These are phyloP conservation scores for Chlamydomonas sp. DNA, from an alignment of 139 green algal species.

Conservation along the genomic window DNA sequence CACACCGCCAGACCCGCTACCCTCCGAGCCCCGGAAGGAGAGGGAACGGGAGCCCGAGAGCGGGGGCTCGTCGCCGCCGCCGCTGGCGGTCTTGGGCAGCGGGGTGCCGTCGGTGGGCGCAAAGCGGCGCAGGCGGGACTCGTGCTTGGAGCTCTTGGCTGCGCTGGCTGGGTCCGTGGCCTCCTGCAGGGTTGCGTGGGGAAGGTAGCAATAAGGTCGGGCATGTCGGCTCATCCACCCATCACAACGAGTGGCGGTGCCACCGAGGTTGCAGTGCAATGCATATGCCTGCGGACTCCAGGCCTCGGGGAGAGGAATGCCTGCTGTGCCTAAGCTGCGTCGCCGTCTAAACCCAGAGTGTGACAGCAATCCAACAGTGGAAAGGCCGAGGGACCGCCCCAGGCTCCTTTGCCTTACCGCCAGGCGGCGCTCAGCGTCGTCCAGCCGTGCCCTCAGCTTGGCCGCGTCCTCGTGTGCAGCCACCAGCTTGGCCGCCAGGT, in stretches of 20 bases:
- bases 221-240: background rate
- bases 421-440: conserved; percentile 20
- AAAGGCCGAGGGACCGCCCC: background rate
- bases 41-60: too few species aligned
- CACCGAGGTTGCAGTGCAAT: too few species aligned
- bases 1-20: background rate
- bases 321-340: too few species aligned
- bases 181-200: background rate
- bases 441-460: background rate
- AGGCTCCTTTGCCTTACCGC: background rate
- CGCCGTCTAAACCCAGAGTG: too few species aligned
- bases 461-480: conserved; percentile 13
- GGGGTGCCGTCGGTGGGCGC: background rate
- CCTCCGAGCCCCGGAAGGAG: background rate
- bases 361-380: too few species aligned
- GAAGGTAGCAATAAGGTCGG: background rate
- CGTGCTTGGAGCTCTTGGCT: background rate
- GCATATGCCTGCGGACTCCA: too few species aligned
- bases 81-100: background rate
- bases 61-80: background rate
- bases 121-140: conserved; percentile 24
- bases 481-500: conserved; percentile 22
- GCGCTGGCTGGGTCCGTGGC: background rate
- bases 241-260: too few species aligned
- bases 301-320: too few species aligned